Conservation (phyloP, 1,284 basidiomycete genomes). For the Ustanciosporium gigantosporum region DNA sequence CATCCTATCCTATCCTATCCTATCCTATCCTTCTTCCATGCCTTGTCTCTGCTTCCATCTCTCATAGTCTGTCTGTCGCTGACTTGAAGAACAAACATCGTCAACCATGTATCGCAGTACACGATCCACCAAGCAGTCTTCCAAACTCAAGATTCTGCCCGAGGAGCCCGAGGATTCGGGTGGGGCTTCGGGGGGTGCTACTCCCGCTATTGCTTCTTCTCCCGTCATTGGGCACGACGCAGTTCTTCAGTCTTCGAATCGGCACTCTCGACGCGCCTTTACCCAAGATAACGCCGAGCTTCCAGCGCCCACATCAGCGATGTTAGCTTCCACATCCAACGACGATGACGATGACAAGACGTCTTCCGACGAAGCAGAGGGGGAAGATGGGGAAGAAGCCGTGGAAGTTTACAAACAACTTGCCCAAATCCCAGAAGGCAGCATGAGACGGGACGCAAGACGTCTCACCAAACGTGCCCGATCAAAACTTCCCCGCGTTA, state of each 20-base stretch:
- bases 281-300: conserved; percentile 7
- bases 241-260: neutral
- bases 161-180: conserved; percentile 75
- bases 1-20: too few relatives aligned
- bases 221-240: conserved; percentile 9
- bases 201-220: conserved; percentile 20
- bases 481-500: conserved; percentile 88
- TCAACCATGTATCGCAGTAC: conserved; percentile 44
- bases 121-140: conserved; percentile 76
- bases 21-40: too few relatives aligned
- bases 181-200: conserved; percentile 18
- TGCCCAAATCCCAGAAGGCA: conserved; percentile 79
- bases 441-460: conserved; percentile 85
- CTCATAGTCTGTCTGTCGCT: too few relatives aligned
- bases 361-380: conserved; percentile 31
- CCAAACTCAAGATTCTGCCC: conserved; percentile 89
- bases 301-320: conserved; percentile 8
- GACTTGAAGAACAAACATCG: too few relatives aligned
- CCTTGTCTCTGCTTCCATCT: too few relatives aligned
- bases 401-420: conserved; percentile 49
- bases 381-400: conserved; percentile 50
- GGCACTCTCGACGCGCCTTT: neutral
- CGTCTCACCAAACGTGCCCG: conserved; percentile 90
- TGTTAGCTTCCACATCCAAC: conserved; percentile 15
- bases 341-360: conserved; percentile 38